phyloP scores from a whole-genome alignment of 139 green algal genomes.

The Bryopsis sp. region DNA sequence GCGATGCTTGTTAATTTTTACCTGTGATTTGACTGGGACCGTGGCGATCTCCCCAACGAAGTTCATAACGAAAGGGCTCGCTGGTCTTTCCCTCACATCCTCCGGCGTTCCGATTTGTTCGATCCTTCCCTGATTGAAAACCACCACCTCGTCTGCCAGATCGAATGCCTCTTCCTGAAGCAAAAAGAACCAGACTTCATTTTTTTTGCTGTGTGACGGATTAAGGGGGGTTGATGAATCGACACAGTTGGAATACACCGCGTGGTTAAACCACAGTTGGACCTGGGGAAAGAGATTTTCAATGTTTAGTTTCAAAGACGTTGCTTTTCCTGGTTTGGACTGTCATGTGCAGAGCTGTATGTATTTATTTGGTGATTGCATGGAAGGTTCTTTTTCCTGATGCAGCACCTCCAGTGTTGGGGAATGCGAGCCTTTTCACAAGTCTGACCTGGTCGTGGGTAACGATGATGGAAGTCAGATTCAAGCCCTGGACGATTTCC shows the following conservation, averaged over 20 bases:
- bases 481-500: constrained; percentile 59
- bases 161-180: constrained; percentile 70
- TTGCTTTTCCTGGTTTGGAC: too few relatives aligned
- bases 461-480: constrained; percentile 72
- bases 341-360: too few relatives aligned
- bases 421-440: neutral
- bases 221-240: too few relatives aligned
- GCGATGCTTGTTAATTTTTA: constrained; percentile 24
- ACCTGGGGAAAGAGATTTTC: too few relatives aligned
- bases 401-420: too few relatives aligned
- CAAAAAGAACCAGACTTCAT: neutral
- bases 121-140: constrained; percentile 49
- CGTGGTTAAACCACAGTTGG: too few relatives aligned
- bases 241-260: too few relatives aligned
- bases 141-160: constrained; percentile 60
- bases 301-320: too few relatives aligned
- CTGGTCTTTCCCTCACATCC: constrained; percentile 46
- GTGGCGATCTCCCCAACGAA: constrained; percentile 65
- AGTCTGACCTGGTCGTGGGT: constrained; percentile 69
- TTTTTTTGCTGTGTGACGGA: too few relatives aligned
- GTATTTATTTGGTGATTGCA: too few relatives aligned
- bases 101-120: constrained; percentile 55
- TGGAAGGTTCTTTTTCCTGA: too few relatives aligned
- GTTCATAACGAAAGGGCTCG: constrained; percentile 74
- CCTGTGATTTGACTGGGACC: constrained; percentile 41